These are phyloP conservation scores for Dysphania ambrosioides DNA, from an alignment of 148 eudicot species.

Conservation along the genomic window DNA sequence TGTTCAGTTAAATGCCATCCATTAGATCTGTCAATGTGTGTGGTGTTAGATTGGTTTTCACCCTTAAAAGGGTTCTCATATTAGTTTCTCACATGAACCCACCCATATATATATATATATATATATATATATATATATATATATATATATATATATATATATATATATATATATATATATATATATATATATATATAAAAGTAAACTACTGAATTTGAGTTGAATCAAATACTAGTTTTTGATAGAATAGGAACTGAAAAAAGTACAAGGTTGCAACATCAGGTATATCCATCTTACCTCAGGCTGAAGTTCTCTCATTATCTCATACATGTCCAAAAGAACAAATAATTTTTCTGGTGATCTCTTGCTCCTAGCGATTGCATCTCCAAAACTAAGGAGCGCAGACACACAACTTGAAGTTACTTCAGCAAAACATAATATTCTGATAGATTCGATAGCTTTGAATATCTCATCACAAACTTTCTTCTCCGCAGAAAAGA, in stretches of 20 bases:
- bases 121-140: too few species aligned
- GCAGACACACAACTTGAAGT: slow-evolving; percentile 55
- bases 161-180: too few species aligned
- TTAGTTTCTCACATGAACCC: too few species aligned
- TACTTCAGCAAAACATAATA: slow-evolving; percentile 75
- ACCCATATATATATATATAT: too few species aligned
- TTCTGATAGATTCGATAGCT: slow-evolving; percentile 49
- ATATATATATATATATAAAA: too few species aligned
- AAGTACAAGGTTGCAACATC: not conserved
- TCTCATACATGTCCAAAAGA: slow-evolving; percentile 93
- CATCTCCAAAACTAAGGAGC: slow-evolving; percentile 94
- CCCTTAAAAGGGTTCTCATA: too few species aligned
- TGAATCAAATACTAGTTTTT: too few species aligned
- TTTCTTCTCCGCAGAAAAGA: slow-evolving; percentile 74
- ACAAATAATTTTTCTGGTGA: slow-evolving; percentile 96
- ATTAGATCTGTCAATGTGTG: too few species aligned
- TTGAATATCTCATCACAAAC: slow-evolving; percentile 73
- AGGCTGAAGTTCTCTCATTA: slow-evolving; percentile 86
- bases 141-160: too few species aligned
- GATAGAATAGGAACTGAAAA: not conserved
- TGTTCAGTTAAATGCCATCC: too few species aligned
- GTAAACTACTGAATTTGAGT: not conserved
- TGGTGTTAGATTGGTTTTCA: too few species aligned
- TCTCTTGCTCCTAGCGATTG: slow-evolving; percentile 87
- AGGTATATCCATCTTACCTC: slow-evolving; percentile 49